phyloP scores from a whole-genome alignment of 1,139 yeast genomes.

The Nakaseomyces sp. region DNA sequence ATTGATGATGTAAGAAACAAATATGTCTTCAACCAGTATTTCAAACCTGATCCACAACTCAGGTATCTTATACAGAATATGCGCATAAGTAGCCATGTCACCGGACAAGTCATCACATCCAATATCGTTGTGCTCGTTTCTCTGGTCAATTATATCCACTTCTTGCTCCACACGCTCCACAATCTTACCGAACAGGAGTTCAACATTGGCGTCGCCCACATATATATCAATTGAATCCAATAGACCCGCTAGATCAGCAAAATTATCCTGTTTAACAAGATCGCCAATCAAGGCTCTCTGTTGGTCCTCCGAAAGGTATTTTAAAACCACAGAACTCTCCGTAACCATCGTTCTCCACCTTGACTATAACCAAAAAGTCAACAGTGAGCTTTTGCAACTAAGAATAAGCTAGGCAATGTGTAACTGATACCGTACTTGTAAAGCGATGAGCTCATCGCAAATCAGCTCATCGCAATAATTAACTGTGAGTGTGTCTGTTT shows the following conservation, averaged over 20 bases:
- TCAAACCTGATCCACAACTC: conserved; percentile 1
- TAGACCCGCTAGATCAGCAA: background rate
- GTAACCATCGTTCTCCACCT: background rate
- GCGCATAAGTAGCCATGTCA: conserved; percentile 1
- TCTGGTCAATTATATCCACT: background rate
- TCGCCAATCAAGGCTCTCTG: background rate
- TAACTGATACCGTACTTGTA: too few relatives aligned
- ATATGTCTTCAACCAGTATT: background rate
- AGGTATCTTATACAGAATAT: background rate
- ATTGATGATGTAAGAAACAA: background rate
- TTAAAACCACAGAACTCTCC: background rate
- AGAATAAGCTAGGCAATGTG: too few relatives aligned
- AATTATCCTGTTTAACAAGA: background rate
- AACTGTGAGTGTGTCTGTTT: too few relatives aligned
- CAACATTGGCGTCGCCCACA: background rate
- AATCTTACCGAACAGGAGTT: background rate
- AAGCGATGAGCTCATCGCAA: too few relatives aligned
- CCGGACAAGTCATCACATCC: background rate
- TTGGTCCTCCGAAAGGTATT: background rate
- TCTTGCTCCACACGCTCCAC: background rate
- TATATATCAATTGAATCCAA: background rate
- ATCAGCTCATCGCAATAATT: too few relatives aligned
- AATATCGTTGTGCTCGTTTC: conserved; percentile 2
- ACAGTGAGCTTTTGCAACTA: too few relatives aligned
- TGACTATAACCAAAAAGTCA: too few relatives aligned